Evolutionary conservation across 2,329 filamentous ascomycete species (phyloP).

Genomic region (Blastomyces percursus): DNA sequence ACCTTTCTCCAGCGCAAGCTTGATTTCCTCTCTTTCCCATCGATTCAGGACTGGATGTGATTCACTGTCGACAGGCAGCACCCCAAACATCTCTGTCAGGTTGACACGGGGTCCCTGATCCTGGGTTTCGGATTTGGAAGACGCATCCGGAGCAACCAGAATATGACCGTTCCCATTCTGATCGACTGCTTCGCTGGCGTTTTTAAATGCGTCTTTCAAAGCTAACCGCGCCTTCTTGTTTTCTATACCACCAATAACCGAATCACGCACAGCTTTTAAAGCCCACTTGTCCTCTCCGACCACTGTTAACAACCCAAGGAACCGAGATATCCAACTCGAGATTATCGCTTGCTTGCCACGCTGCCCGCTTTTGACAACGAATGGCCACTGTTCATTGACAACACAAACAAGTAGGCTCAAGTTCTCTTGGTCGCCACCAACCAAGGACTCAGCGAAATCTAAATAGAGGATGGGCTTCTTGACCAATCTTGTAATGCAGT

Average conservation of each 20-base stretch:
- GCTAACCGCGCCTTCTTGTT: conserved; percentile 26
- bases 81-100: conserved; percentile 44
- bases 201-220: conserved; percentile 31
- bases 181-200: conserved; percentile 15
- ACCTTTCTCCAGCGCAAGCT: conserved; percentile 69
- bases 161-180: conserved; percentile 9
- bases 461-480: conserved; percentile 73
- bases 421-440: conserved; percentile 20
- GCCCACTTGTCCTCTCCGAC: conserved; percentile 41
- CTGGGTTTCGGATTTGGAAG: conserved; percentile 4
- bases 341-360: conserved; percentile 38
- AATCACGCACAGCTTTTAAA: conserved; percentile 37
- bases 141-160: background rate
- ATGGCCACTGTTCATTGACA: conserved; percentile 68
- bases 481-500: conserved; percentile 65
- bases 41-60: conserved; percentile 39
- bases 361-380: conserved; percentile 45
- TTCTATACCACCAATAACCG: conserved; percentile 33
- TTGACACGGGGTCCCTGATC: conserved; percentile 26
- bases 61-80: conserved; percentile 36
- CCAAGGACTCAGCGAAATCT: conserved; percentile 36
- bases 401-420: conserved; percentile 57
- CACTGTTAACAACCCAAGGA: conserved; percentile 46
- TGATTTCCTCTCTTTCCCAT: conserved; percentile 67
- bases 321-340: conserved; percentile 47